A percentile compares a stretch with the other conserved stretches of the same genome.
Conservation (phyloP, 179 eudicot genomes). For the Beta lomatogona region DNA sequence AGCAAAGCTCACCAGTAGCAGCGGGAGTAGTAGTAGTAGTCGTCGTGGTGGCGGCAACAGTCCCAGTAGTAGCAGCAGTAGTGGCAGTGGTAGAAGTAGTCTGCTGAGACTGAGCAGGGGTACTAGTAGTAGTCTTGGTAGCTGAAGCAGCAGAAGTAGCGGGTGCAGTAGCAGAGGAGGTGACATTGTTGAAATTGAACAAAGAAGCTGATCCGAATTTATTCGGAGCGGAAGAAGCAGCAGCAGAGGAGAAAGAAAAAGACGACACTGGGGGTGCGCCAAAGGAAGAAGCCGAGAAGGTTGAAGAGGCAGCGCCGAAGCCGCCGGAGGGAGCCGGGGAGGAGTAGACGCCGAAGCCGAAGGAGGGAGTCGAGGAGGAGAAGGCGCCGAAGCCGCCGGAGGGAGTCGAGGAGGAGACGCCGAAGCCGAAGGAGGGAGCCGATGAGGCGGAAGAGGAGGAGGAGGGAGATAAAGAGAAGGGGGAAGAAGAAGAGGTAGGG, state of each 20-base stretch:
- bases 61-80: too few species aligned
- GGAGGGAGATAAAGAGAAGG: too few species aligned
- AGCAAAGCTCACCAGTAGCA: slow-evolving; percentile 48
- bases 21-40: slow-evolving; percentile 19
- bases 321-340: slow-evolving; percentile 1
- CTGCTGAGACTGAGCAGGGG: slow-evolving; percentile 35
- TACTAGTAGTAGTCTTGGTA: background rate
- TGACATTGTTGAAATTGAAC: background rate
- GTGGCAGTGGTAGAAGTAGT: slow-evolving; percentile 36
- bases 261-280: slow-evolving; percentile 6
- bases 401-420: too few species aligned
- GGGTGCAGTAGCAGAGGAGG: slow-evolving; percentile 11
- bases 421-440: background rate
- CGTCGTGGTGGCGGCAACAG: too few species aligned
- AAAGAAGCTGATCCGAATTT: slow-evolving; percentile 33
- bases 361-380: too few species aligned
- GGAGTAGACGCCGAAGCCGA: background rate
- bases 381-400: too few species aligned
- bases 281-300: background rate
- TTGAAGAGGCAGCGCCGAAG: slow-evolving; percentile 12
- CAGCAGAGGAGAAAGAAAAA: background rate
- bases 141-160: slow-evolving; percentile 9
- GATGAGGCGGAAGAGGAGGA: too few species aligned
- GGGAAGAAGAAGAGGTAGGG: too few species aligned
- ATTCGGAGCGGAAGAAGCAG: slow-evolving; percentile 18